phyloP scores from a whole-genome alignment of 495 filamentous ascomycete genomes.

The Penicillium odoratum region DNA sequence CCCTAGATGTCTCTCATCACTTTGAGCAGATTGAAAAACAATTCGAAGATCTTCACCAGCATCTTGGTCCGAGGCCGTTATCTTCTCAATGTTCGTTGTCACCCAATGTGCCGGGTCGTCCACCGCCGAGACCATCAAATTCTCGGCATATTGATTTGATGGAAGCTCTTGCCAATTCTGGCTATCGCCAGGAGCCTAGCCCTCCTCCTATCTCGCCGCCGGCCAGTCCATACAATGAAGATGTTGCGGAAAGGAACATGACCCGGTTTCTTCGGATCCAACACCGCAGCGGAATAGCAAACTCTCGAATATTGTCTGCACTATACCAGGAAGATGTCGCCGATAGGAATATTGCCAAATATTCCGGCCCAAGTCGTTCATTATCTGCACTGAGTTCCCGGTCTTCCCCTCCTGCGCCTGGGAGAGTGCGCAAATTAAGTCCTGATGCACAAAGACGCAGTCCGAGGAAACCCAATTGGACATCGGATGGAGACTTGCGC shows the following conservation, averaged over 20 bases:
- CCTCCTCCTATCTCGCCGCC: slow-evolving; percentile 28
- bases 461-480: slow-evolving; percentile 15
- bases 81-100: slow-evolving; percentile 31
- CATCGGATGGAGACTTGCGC: slow-evolving; percentile 7
- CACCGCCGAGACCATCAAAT: slow-evolving; percentile 17
- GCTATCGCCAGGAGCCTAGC: slow-evolving; percentile 1
- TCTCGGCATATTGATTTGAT: slow-evolving; percentile 44
- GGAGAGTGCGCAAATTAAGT: slow-evolving; percentile 20
- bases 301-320: slow-evolving; percentile 8
- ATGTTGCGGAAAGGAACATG: slow-evolving; percentile 51
- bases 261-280: slow-evolving; percentile 35
- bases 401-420: slow-evolving; percentile 27
- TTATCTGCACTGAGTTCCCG: slow-evolving; percentile 25
- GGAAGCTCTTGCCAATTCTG: slow-evolving; percentile 36
- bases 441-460: slow-evolving; percentile 20
- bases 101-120: slow-evolving; percentile 15
- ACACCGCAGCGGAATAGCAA: slow-evolving; percentile 14
- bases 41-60: slow-evolving; percentile 42
- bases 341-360: slow-evolving; percentile 42
- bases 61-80: slow-evolving; percentile 29
- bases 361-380: slow-evolving; percentile 22
- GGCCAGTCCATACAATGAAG: slow-evolving; percentile 45
- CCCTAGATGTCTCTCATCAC: slow-evolving; percentile 31
- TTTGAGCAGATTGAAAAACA: slow-evolving; percentile 44
- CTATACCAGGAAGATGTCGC: slow-evolving; percentile 48